Evolutionary conservation across 306 rosid genomes (phyloP).

Genomic region (Rubus idaeus): DNA sequence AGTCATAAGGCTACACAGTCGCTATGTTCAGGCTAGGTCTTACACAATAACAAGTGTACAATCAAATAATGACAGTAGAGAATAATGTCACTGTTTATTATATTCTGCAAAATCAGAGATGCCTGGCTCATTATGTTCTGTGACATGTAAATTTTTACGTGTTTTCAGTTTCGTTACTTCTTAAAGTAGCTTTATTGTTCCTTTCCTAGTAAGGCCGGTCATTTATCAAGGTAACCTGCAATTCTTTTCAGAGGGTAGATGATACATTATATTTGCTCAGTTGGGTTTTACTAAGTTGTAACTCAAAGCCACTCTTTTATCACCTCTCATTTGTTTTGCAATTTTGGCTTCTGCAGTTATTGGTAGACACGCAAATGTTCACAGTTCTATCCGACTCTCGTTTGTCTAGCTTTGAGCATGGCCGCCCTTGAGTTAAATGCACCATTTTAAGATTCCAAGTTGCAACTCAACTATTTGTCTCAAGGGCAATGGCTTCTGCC

Average conservation of each 20-base stretch:
- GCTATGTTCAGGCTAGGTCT: conserved; percentile 70
- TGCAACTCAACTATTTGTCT: conserved; percentile 1
- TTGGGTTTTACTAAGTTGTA: neutral
- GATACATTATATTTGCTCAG: neutral
- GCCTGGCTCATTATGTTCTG: conserved; percentile 15
- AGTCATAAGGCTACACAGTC: conserved; percentile 64
- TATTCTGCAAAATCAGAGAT: neutral
- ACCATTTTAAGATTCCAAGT: conserved; percentile 19
- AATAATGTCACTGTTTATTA: conserved; percentile 15
- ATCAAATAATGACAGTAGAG: conserved; percentile 70
- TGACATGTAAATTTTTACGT: conserved; percentile 22
- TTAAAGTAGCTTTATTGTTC: conserved; percentile 91
- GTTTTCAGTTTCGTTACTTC: conserved; percentile 88
- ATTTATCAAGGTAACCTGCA: conserved; percentile 71
- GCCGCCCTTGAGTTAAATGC: conserved; percentile 29
- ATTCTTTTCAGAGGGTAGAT: neutral
- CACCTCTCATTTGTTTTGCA: conserved; percentile 21
- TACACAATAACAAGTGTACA: conserved; percentile 89
- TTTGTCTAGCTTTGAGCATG: conserved; percentile 74
- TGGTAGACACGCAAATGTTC: conserved; percentile 89
- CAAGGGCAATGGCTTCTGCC: conserved; percentile 16
- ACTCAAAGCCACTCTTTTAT: neutral
- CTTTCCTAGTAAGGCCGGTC: conserved; percentile 72
- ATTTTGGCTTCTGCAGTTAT: conserved; percentile 51
- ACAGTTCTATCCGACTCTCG: conserved; percentile 75